Conservation (phyloP, 176 grass and related monocot genomes). For the Areca catechu region DNA sequence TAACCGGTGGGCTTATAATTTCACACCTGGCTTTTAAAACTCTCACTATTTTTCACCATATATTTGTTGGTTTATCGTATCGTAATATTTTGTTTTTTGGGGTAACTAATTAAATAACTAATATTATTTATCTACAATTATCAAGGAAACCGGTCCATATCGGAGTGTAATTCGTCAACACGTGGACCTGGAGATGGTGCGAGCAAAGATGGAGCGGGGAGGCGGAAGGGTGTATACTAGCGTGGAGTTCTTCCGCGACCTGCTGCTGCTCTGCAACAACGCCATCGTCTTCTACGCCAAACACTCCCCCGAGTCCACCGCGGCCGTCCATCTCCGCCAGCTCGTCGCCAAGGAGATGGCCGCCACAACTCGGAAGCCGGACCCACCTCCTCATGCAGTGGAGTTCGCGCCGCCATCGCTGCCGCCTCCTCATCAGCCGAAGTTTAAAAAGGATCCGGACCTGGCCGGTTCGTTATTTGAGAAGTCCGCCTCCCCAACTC, state of each 20-base stretch:
- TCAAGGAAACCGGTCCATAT: slow-evolving; percentile 45
- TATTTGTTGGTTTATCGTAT: too few relatives aligned
- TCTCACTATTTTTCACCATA: too few relatives aligned
- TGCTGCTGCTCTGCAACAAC: slow-evolving; percentile 67
- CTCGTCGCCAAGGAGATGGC: slow-evolving; percentile 37
- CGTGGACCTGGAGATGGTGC: slow-evolving; percentile 64
- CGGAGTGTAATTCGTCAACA: slow-evolving; percentile 48
- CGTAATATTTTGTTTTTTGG: too few relatives aligned
- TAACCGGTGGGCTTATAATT: too few relatives aligned
- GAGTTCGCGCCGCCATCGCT: background rate
- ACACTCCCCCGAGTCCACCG: slow-evolving; percentile 38
- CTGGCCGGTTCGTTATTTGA: slow-evolving; percentile 40
- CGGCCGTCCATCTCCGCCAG: slow-evolving; percentile 34
- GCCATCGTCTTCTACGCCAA: slow-evolving; percentile 67
- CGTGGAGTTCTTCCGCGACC: slow-evolving; percentile 71
- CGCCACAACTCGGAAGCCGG: slow-evolving; percentile 9
- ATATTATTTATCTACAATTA: background rate
- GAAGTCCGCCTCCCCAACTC: slow-evolving; percentile 23
- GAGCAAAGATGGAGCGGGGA: slow-evolving; percentile 28
- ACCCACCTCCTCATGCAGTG: background rate
- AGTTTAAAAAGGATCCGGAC: slow-evolving; percentile 42
- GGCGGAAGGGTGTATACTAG: slow-evolving; percentile 20
- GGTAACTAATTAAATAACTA: too few relatives aligned
- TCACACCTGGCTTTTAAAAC: too few relatives aligned
- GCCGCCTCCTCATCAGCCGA: slow-evolving; percentile 16